A percentile compares a stretch with the other conserved stretches of the same genome.
Conservation (phyloP, 805 yeast species). For the Hyphopichia homilentoma region DNA sequence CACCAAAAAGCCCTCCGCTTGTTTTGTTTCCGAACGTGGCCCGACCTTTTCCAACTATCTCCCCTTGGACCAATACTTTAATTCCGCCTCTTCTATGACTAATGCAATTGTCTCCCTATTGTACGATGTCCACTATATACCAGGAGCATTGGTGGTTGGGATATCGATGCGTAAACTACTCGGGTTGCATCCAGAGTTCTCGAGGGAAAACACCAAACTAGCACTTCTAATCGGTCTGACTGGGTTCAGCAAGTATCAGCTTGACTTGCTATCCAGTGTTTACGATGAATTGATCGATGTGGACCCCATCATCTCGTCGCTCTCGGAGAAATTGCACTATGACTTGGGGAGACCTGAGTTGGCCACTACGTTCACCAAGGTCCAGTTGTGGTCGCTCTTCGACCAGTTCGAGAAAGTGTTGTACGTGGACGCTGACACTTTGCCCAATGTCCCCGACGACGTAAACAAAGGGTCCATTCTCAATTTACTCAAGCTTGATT, state of each 20-base stretch:
- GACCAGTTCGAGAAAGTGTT: conserved; percentile 43
- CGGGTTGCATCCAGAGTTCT: conserved; percentile 3
- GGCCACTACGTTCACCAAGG: conserved; percentile 51
- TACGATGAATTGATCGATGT: conserved; percentile 32
- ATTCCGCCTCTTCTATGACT: too few species aligned
- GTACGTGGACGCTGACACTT: conserved; percentile 64
- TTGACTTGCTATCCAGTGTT: conserved; percentile 17
- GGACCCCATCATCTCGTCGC: conserved; percentile 19
- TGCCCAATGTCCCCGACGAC: conserved; percentile 35
- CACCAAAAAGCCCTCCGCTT: too few species aligned
- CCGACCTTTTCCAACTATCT: too few species aligned
- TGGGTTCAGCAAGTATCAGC: conserved; percentile 23
- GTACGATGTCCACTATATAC: conserved; percentile 49
- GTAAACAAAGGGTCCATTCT: conserved; percentile 16
- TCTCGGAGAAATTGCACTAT: conserved; percentile 19
- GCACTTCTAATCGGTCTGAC: conserved; percentile 33
- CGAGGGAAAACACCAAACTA: conserved; percentile 9
- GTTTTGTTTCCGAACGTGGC: too few species aligned
- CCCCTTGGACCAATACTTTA: too few species aligned
- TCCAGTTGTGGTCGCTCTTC: conserved; percentile 51
- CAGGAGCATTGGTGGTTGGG: conserved; percentile 56
- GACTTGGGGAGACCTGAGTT: conserved; percentile 51
- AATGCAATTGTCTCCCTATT: conserved; percentile 46
- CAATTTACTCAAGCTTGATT: conserved; percentile 25
- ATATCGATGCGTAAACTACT: conserved; percentile 21